These are phyloP conservation scores for Ceriops zippeliana DNA, from an alignment of 345 rosid species.

Conservation along the genomic window DNA sequence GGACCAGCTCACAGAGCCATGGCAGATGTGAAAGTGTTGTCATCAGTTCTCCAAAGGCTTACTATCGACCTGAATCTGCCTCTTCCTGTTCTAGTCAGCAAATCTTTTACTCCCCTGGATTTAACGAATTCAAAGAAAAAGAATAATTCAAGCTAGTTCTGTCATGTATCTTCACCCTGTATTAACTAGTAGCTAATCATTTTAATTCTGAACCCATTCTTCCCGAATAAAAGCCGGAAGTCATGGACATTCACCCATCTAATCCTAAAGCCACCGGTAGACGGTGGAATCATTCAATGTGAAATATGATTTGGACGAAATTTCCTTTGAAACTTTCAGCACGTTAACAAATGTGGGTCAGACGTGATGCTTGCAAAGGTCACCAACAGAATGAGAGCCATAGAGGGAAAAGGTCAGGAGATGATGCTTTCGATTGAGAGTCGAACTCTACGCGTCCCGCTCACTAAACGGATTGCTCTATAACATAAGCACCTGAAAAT, in stretches of 20 bases:
- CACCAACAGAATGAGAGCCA: too few relatives aligned
- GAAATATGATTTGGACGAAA: too few relatives aligned
- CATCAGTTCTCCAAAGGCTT: constrained; percentile 59
- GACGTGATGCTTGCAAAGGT: too few relatives aligned
- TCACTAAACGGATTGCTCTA: constrained; percentile 86
- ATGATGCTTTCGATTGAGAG: constrained; percentile 73
- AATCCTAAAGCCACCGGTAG: too few relatives aligned
- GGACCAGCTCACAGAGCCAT: constrained; percentile 78
- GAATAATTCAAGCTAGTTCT: constrained; percentile 26
- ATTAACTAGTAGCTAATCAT: not conserved
- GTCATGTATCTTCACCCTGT: too few relatives aligned
- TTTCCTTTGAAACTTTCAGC: too few relatives aligned
- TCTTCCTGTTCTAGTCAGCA: constrained; percentile 41
- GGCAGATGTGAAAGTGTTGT: constrained; percentile 58
- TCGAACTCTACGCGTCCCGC: constrained; percentile 94
- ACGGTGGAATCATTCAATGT: too few relatives aligned
- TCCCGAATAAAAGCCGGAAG: not conserved
- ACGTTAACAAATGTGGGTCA: too few relatives aligned
- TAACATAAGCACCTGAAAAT: constrained; percentile 65
- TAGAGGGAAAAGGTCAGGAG: too few relatives aligned
- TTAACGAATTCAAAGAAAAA: constrained; percentile 31
- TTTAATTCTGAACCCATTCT: not conserved
- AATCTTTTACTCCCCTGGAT: constrained; percentile 41
- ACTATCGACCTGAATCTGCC: constrained; percentile 55
- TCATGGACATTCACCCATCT: not conserved